phyloP scores from a whole-genome alignment of 176 grass and related monocot species.

The Ananas comosus region DNA sequence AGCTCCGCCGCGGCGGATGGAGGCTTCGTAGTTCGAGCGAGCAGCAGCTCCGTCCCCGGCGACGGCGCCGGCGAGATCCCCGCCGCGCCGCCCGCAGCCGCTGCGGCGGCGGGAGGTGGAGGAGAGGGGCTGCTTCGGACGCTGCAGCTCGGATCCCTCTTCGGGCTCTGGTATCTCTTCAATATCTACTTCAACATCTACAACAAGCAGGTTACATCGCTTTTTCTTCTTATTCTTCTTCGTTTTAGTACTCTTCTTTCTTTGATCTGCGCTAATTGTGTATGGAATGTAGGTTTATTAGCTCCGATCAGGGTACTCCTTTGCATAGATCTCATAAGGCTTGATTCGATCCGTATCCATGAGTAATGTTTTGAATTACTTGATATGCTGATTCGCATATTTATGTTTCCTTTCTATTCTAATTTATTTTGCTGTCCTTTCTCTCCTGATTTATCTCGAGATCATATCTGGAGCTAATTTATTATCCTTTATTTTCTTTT shows the following conservation, averaged over 20 bases:
- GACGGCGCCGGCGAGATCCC: not conserved
- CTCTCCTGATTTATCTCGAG: no score
- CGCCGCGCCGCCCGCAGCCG: slow-evolving; percentile 7
- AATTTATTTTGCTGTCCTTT: no score
- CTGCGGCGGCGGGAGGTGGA: slow-evolving; percentile 9
- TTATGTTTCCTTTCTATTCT: no score
- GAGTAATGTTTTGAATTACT: no score
- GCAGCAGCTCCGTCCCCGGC: not conserved
- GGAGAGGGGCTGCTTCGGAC: slow-evolving; percentile 8
- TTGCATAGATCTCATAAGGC: no score
- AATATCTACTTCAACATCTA: slow-evolving; percentile 61
- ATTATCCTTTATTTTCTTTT: no score
- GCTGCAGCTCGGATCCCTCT: slow-evolving; percentile 33
- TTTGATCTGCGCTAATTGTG: not conserved
- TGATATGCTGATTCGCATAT: no score
- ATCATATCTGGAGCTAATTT: no score
- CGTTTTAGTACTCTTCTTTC: not conserved
- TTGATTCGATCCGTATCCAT: no score
- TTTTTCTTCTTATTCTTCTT: not conserved
- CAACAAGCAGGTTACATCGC: slow-evolving; percentile 31
- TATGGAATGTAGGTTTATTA: not conserved
- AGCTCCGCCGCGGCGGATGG: not conserved
- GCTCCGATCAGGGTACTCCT: no score
- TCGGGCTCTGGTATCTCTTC: slow-evolving; percentile 46
- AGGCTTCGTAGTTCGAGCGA: not conserved